Conservation (phyloP, 1,284 basidiomycete genomes). For the Trichosporon ovoides region DNA sequence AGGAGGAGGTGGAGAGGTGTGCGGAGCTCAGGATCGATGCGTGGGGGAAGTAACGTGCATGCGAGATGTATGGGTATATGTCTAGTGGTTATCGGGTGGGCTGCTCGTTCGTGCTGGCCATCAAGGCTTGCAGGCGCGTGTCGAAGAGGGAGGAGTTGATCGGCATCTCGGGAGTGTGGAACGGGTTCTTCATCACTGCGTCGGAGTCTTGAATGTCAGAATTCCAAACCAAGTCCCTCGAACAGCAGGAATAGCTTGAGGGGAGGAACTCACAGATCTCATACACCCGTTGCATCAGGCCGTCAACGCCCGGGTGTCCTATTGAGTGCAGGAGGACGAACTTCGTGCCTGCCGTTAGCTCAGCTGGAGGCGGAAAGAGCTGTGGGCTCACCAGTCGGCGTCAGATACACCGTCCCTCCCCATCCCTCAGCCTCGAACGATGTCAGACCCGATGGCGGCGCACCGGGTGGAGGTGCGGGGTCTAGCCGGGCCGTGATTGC, state of each 20-base stretch:
- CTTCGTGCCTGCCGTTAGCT: slow-evolving; percentile 70
- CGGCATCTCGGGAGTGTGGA: slow-evolving; percentile 98
- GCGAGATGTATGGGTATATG: too few species aligned
- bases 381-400: slow-evolving; percentile 82
- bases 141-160: slow-evolving; percentile 90
- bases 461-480: slow-evolving; percentile 71
- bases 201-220: slow-evolving; percentile 57
- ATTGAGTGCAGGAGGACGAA: slow-evolving; percentile 80
- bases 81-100: not conserved
- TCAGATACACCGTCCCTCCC: slow-evolving; percentile 58
- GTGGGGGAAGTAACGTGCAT: slow-evolving; percentile 22
- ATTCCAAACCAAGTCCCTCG: too few species aligned
- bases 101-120: slow-evolving; percentile 32
- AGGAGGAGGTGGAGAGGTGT: slow-evolving; percentile 60
- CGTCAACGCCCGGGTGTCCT: slow-evolving; percentile 58
- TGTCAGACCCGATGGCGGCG: slow-evolving; percentile 76
- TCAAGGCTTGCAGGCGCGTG: slow-evolving; percentile 51
- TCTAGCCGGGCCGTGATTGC: slow-evolving; percentile 91
- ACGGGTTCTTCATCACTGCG: slow-evolving; percentile 98
- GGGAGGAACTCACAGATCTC: slow-evolving; percentile 66
- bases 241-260: too few species aligned
- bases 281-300: slow-evolving; percentile 73
- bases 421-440: slow-evolving; percentile 83
- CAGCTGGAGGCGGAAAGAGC: not conserved
- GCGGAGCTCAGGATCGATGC: slow-evolving; percentile 51